Percentiles rank a stretch among this genome's conserved stretches.
Evolutionary conservation across 1,139 yeast species (phyloP).

Genomic region (Yamadazyma jaroonii): DNA sequence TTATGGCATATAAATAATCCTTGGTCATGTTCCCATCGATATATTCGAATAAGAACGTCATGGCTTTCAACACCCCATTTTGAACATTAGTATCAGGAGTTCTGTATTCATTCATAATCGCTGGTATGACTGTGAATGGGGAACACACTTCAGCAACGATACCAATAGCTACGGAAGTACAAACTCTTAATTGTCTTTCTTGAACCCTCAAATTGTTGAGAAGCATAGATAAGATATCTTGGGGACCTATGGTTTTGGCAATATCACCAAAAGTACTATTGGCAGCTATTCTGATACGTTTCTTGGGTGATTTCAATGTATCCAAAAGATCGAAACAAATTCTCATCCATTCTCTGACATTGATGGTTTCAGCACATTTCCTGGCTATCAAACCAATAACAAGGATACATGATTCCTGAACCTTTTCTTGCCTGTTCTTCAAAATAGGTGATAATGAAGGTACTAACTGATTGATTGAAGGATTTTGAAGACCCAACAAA

Average conservation of each 20-base stretch:
- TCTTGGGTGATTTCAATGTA: slow-evolving; percentile 81
- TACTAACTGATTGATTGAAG: slow-evolving; percentile 78
- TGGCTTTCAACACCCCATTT: slow-evolving; percentile 89
- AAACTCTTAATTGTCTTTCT: slow-evolving; percentile 93
- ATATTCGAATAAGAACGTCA: slow-evolving; percentile 93
- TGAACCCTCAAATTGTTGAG: slow-evolving; percentile 85
- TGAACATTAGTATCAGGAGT: slow-evolving; percentile 93
- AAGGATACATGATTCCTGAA: slow-evolving; percentile 80
- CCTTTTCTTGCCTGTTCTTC: slow-evolving; percentile 86
- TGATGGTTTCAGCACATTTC: slow-evolving; percentile 79
- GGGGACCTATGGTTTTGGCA: slow-evolving; percentile 94
- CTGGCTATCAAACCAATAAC: slow-evolving; percentile 83
- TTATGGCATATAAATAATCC: slow-evolving; percentile 78
- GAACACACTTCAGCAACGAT: slow-evolving; percentile 93
- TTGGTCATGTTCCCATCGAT: slow-evolving; percentile 71
- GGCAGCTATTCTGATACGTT: slow-evolving; percentile 78
- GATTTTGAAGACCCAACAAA: slow-evolving; percentile 60
- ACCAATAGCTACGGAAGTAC: slow-evolving; percentile 98
- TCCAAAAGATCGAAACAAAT: slow-evolving; percentile 89
- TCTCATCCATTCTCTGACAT: slow-evolving; percentile 97
- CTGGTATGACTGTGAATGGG: slow-evolving; percentile 95
- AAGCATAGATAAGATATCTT: slow-evolving; percentile 84
- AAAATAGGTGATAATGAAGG: slow-evolving; percentile 92
- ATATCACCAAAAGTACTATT: slow-evolving; percentile 90
- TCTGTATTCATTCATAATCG: slow-evolving; percentile 91